phyloP scores from a whole-genome alignment of 805 yeast species.

The Zygotorulaspora chibaensis region DNA sequence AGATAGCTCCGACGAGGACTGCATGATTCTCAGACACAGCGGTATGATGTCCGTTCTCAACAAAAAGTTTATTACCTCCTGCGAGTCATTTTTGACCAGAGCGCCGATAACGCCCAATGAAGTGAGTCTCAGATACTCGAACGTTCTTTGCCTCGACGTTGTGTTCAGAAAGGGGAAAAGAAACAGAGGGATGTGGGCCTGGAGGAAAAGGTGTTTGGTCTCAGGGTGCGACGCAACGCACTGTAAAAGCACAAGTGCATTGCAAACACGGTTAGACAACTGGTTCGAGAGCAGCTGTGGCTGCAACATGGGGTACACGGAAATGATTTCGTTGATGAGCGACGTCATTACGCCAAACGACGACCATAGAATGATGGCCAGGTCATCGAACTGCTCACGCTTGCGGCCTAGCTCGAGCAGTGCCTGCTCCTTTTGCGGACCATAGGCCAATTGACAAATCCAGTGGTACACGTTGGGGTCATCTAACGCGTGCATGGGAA shows the following conservation, averaged over 20 bases:
- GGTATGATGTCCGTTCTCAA: constrained; percentile 97
- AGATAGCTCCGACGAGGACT: constrained; percentile 85
- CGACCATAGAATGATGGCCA: constrained; percentile 91
- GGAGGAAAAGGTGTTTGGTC: constrained; percentile 76
- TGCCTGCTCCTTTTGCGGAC: constrained; percentile 90
- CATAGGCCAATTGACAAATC: constrained; percentile 86
- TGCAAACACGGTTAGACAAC: constrained; percentile 90
- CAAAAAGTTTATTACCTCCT: constrained; percentile 87
- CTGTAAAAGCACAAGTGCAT: constrained; percentile 89
- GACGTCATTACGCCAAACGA: constrained; percentile 96
- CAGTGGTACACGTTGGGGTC: constrained; percentile 85
- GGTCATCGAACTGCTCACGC: constrained; percentile 89
- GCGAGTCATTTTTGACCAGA: constrained; percentile 89
- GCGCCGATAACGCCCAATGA: constrained; percentile 97
- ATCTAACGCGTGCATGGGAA: constrained; percentile 44
- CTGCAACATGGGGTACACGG: constrained; percentile 82
- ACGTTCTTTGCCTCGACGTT: constrained; percentile 84
- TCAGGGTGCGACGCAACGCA: constrained; percentile 96
- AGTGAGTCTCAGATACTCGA: constrained; percentile 88
- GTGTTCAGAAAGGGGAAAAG: constrained; percentile 92
- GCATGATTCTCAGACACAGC: constrained; percentile 90
- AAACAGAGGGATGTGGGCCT: constrained; percentile 88
- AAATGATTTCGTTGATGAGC: constrained; percentile 79
- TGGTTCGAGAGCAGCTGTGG: constrained; percentile 83
- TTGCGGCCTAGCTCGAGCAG: constrained; percentile 87